Conservation (phyloP, 2,329 filamentous ascomycete species). For the Penicillium expansum region DNA sequence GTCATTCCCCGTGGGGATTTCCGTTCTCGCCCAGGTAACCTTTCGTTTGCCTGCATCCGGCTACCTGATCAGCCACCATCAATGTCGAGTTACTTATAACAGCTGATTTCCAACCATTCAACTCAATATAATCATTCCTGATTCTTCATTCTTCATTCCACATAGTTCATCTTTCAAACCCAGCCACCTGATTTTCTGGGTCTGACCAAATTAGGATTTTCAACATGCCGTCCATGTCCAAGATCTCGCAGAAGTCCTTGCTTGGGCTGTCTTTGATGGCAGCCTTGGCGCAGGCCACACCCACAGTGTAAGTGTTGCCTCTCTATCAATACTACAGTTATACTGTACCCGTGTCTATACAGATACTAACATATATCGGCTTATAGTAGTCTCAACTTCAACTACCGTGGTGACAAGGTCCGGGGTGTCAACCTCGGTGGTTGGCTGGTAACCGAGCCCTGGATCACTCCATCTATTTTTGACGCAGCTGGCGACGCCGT, state of each 20-base stretch:
- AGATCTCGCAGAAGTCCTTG: conserved; percentile 23
- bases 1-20: not conserved
- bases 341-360: not conserved
- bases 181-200: conserved; percentile 27
- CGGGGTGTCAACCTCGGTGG: conserved; percentile 65
- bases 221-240: conserved; percentile 27
- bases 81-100: conserved; percentile 32
- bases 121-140: conserved; percentile 17
- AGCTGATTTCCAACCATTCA: conserved; percentile 27
- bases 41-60: conserved; percentile 19
- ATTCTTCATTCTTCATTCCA: conserved; percentile 19
- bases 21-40: conserved; percentile 13
- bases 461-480: conserved; percentile 63
- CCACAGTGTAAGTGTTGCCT: conserved; percentile 26
- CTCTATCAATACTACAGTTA: not conserved
- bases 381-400: conserved; percentile 42
- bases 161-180: conserved; percentile 22
- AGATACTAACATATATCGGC: not conserved
- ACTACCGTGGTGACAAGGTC: conserved; percentile 55
- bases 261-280: conserved; percentile 28
- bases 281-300: conserved; percentile 22
- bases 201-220: conserved; percentile 26
- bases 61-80: conserved; percentile 5
- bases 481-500: conserved; percentile 49
- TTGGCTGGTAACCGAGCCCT: conserved; percentile 63